phyloP scores from a whole-genome alignment of 306 rosid genomes.

The Cicer chorassanicum region DNA sequence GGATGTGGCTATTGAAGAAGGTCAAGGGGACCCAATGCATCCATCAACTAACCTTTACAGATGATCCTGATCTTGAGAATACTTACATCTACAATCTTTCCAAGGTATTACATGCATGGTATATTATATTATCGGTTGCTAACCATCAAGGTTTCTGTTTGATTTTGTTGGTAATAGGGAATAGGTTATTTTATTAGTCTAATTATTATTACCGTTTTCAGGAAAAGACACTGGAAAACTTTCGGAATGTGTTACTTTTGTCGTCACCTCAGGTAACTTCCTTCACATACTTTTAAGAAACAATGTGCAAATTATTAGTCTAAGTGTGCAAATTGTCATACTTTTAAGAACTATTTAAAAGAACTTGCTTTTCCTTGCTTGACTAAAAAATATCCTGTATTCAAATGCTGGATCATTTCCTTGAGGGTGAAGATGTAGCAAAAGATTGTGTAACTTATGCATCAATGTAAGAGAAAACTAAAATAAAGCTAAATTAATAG shows the following conservation, averaged over 20 bases:
- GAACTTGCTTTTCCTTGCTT: conserved; percentile 5
- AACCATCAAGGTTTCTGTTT: conserved; percentile 21
- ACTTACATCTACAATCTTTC: conserved; percentile 92
- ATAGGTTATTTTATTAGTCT: conserved; percentile 5
- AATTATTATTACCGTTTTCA: conserved; percentile 38
- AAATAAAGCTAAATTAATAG: too few species aligned
- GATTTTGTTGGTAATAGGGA: conserved; percentile 16
- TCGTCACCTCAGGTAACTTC: conserved; percentile 63
- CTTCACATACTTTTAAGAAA: conserved; percentile 13
- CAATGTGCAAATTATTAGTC: too few species aligned
- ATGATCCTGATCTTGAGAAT: conserved; percentile 85
- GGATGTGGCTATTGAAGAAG: conserved; percentile 95
- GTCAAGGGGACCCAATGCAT: conserved; percentile 86
- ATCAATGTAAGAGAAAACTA: too few species aligned
- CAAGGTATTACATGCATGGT: conserved; percentile 65
- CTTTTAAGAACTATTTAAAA: conserved; percentile 12
- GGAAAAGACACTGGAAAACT: conserved; percentile 56
- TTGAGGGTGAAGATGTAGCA: conserved; percentile 22
- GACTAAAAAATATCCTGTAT: conserved; percentile 23
- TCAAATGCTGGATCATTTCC: conserved; percentile 14
- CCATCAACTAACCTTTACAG: conserved; percentile 95
- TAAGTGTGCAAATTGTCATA: neutral
- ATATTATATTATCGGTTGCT: neutral
- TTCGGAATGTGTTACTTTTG: conserved; percentile 54
- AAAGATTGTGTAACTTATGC: neutral